Evolutionary conservation across 768 basidiomycete species (phyloP).

Genomic region (Trametes sanguinea): DNA sequence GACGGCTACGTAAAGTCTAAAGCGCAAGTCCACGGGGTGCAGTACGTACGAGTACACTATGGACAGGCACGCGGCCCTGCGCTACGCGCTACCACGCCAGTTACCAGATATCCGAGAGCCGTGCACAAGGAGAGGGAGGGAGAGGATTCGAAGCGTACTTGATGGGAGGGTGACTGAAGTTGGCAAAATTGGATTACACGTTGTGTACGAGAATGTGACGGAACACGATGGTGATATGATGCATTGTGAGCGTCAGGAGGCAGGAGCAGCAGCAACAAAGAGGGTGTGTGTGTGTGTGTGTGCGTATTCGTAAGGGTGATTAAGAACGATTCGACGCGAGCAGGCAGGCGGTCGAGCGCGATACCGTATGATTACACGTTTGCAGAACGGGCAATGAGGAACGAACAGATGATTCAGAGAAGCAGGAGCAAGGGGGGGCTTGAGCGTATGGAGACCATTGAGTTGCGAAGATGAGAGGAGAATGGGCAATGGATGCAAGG

Average conservation of each 20-base stretch:
- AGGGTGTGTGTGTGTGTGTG: neutral
- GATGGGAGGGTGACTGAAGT: no score
- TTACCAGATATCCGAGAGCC: no score
- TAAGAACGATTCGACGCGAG: slow-evolving; percentile 5
- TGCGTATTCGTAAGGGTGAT: slow-evolving; percentile 14
- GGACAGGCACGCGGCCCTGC: neutral
- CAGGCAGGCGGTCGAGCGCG: slow-evolving; percentile 7
- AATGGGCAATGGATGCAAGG: neutral
- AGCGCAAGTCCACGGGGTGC: neutral
- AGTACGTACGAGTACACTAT: neutral
- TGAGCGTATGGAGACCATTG: neutral
- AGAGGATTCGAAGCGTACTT: no score
- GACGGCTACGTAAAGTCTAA: neutral
- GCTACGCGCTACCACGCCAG: no score
- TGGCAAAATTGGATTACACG: neutral
- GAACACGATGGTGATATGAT: neutral
- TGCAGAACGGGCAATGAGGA: neutral
- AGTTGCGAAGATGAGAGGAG: neutral
- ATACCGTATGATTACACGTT: slow-evolving; percentile 9
- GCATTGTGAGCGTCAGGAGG: neutral
- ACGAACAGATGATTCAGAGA: neutral
- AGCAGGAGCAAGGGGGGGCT: neutral
- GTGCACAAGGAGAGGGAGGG: no score
- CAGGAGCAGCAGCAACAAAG: neutral
- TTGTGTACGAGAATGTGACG: no score